Evolutionary conservation across 805 yeast genomes (phyloP).

Genomic region (Cyberlindnera xishuangbannaensis): DNA sequence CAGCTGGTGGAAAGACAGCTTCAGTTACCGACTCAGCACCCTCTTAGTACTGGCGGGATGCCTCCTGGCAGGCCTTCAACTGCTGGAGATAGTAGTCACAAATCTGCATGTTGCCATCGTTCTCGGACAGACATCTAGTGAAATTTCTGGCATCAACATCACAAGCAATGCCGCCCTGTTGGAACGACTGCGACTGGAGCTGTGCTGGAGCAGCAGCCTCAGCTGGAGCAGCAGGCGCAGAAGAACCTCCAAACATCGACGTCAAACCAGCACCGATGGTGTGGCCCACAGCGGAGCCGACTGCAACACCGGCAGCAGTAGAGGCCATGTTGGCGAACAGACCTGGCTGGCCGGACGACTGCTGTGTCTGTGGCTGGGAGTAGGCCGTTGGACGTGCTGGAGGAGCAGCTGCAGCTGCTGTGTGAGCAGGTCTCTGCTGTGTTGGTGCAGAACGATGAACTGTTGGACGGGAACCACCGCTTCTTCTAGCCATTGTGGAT

Average conservation of each 20-base stretch:
- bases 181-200: slow-evolving; percentile 32
- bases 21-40: too few species aligned
- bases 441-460: slow-evolving; percentile 33
- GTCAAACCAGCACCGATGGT: slow-evolving; percentile 93
- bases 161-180: slow-evolving; percentile 49
- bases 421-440: slow-evolving; percentile 66
- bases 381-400: slow-evolving; percentile 39
- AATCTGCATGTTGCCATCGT: slow-evolving; percentile 92
- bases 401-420: slow-evolving; percentile 52
- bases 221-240: slow-evolving; percentile 38
- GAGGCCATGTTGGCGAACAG: slow-evolving; percentile 95
- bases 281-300: slow-evolving; percentile 96
- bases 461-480: slow-evolving; percentile 43
- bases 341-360: slow-evolving; percentile 68
- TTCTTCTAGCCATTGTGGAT: slow-evolving; percentile 38
- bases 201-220: slow-evolving; percentile 41
- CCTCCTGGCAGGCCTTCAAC: slow-evolving; percentile 95
- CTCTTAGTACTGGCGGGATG: slow-evolving; percentile 69
- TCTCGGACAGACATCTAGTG: slow-evolving; percentile 92
- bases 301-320: slow-evolving; percentile 99
- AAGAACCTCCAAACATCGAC: slow-evolving; percentile 79
- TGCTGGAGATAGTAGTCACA: slow-evolving; percentile 97
- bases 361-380: slow-evolving; percentile 51
- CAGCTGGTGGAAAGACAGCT: too few species aligned
- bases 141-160: slow-evolving; percentile 92